Base-by-base conservation (phyloP, 139 green algal genomes). In the Chlorella sorokiniana region DNA sequence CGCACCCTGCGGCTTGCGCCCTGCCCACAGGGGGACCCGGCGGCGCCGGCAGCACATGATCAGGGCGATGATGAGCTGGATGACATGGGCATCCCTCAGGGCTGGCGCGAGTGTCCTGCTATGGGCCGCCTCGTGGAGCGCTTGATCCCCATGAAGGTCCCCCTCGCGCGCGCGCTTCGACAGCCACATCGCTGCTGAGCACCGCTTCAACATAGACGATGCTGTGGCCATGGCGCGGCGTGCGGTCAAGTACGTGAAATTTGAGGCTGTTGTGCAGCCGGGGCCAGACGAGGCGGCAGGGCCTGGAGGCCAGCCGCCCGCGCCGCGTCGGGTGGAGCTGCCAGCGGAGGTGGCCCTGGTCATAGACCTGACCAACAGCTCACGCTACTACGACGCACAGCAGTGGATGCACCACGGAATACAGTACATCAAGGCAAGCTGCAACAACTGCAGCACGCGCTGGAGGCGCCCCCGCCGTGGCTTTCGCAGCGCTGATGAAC, bases 331-430 rank as follows among this genome's bases (percentile, higher is more conserved):
- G 2, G 16, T 7, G 35, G 29, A 69, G 16, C n/a, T 79, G 40
- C 69, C 42, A 3, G 9, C 40, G 64, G 82, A 92, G 88, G 74
- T 98, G 27, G 92, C 83, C 4, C 82, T 96, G 42, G 91, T 99
- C 5, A 89, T 99, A 22, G 96, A 99, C 84, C 91, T 99, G 14
- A 98, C 95, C 18, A 98, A 98, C 85, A 93, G 88, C 33, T 86
- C 37, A 18, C 87, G 93, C 23, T 99, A 99, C 90, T 99, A 99
- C 84, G 78, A 94, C 69, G 65, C 84, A 0, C 25, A 84, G n/a
- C 86, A 87, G 3, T 95, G 75, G 77, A 27, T 51, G 56, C 22
- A 79, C 14, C 69, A 62, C 20, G 79, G 79, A 29, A 42, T 95
- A 2, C 31, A 71, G n/a, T 87, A 94, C 48, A 31, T 90, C 37